Conservation (phyloP, 169 alveolate genomes). For the Eimeria mitis region DNA sequence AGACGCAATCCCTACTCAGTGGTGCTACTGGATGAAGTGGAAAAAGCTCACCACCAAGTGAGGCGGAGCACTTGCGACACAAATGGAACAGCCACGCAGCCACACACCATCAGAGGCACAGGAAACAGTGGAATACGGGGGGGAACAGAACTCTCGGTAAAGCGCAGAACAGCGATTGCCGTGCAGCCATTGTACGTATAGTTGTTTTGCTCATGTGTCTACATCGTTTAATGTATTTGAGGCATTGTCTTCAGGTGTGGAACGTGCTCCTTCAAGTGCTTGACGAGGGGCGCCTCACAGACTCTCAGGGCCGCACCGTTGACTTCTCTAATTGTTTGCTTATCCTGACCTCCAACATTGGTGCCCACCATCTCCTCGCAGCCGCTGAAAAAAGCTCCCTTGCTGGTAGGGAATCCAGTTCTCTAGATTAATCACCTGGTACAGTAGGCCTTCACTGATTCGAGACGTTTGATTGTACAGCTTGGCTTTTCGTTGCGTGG, state of each 20-base stretch:
- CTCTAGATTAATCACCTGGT: not conserved
- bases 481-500: not conserved
- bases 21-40: constrained; percentile 96
- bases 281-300: constrained; percentile 95
- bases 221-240: not conserved
- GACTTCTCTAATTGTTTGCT: constrained; percentile 92
- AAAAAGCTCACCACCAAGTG: constrained; percentile 96
- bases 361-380: constrained; percentile 86
- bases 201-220: not conserved
- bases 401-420: not conserved
- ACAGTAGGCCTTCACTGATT: not conserved
- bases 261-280: constrained; percentile 83
- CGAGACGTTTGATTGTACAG: not conserved
- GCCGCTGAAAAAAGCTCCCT: constrained; percentile 56
- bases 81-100: not conserved
- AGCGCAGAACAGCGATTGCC: not conserved
- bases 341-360: constrained; percentile 93
- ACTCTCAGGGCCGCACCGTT: constrained; percentile 92
- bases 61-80: not conserved
- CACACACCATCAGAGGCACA: not conserved
- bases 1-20: constrained; percentile 94
- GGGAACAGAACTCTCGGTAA: not conserved
- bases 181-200: not conserved
- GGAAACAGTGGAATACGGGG: not conserved
- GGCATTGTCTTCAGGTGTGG: constrained; percentile 84